Conservation (phyloP, 129 eudicot species). For the Tagetes patula region DNA sequence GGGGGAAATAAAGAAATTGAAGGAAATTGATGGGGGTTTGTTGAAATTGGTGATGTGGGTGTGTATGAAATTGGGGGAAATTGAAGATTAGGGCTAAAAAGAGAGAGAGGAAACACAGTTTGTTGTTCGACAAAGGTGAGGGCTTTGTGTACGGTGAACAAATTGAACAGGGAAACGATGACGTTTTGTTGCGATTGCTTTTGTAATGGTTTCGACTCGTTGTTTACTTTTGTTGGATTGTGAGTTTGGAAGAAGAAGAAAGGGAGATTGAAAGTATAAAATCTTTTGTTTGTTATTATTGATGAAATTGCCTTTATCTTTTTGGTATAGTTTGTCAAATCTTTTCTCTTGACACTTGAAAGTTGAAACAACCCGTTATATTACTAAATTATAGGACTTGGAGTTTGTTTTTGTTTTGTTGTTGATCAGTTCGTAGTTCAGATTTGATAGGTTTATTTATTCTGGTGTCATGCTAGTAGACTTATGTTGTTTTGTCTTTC, state of each 20-base stretch:
- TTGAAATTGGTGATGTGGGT: not conserved
- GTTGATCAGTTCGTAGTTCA: no score
- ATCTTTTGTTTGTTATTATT: no score
- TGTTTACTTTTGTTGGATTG: not conserved
- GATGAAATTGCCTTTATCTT: no score
- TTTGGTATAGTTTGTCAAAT: not conserved
- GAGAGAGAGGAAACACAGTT: constrained; percentile 23
- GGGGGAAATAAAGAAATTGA: constrained; percentile 8
- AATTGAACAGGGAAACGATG: constrained; percentile 16
- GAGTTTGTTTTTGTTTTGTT: no score
- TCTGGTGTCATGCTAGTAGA: no score
- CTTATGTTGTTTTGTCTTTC: no score
- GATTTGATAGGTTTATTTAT: no score
- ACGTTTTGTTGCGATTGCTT: not conserved
- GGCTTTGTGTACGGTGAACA: constrained; percentile 31
- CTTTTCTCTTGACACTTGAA: not conserved
- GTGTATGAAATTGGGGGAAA: constrained; percentile 9
- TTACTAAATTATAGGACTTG: no score
- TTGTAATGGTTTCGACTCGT: not conserved
- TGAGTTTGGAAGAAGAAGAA: not conserved
- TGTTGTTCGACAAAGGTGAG: constrained; percentile 31
- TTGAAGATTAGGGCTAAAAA: constrained; percentile 35
- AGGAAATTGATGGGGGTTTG: constrained; percentile 9
- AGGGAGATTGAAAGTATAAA: no score
- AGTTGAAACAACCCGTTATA: no score